Percentiles rank a stretch among this genome's conserved stretches.
Evolutionary conservation across 1,284 basidiomycete species (phyloP).

Genomic region (Heterobasidion occidentale): DNA sequence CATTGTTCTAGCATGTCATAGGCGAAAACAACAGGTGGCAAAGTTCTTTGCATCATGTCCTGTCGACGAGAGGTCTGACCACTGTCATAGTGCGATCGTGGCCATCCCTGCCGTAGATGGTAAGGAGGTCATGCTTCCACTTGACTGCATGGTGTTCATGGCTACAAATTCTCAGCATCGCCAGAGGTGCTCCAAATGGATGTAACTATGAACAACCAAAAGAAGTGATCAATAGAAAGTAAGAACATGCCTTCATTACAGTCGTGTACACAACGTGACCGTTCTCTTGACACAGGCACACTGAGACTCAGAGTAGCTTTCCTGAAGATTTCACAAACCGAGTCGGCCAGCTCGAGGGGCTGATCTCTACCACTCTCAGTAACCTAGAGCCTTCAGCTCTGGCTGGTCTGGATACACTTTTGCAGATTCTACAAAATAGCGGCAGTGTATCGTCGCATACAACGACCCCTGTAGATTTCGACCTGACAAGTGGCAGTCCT

Average conservation of each 20-base stretch:
- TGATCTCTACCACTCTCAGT: constrained; percentile 6
- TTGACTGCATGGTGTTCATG: too few species aligned
- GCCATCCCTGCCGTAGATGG: constrained; percentile 17
- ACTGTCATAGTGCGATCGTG: constrained; percentile 15
- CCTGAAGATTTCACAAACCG: constrained; percentile 2
- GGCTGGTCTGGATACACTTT: constrained; percentile 11
- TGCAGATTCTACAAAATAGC: constrained; percentile 12
- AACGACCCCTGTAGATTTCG: neutral
- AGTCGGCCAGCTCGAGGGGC: constrained; percentile 4
- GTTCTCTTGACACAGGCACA: neutral
- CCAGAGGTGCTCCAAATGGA: constrained; percentile 10
- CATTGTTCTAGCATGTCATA: constrained; percentile 14
- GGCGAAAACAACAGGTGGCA: constrained; percentile 16
- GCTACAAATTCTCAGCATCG: constrained; percentile 8
- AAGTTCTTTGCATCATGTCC: too few species aligned
- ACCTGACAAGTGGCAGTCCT: neutral
- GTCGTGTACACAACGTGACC: neutral
- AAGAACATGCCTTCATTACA: neutral
- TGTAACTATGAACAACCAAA: constrained; percentile 14
- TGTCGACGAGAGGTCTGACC: too few species aligned
- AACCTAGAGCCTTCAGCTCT: constrained; percentile 8
- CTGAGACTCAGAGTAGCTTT: neutral
- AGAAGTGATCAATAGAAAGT: constrained; percentile 8
- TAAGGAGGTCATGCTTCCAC: neutral
- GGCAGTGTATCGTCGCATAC: neutral